These are phyloP conservation scores for Phalaenopsis hybrid DNA, from an alignment of 116 monocot genomes.

Conservation along the genomic window DNA sequence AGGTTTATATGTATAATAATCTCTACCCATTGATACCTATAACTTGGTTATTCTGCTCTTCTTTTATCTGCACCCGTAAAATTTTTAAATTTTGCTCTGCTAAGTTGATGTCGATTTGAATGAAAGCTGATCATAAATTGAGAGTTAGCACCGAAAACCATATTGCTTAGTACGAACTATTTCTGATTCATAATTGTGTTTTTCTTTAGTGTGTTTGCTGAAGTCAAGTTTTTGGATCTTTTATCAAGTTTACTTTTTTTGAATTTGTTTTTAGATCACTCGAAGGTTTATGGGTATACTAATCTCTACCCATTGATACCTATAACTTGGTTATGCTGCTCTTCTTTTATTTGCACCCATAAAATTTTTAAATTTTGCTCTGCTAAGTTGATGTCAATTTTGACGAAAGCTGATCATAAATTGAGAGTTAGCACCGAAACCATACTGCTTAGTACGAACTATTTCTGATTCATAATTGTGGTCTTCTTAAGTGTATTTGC, in stretches of 20 bases:
- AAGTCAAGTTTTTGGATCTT: background rate
- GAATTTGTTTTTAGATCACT: background rate
- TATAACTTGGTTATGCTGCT: background rate
- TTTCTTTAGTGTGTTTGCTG: background rate
- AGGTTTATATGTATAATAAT: background rate
- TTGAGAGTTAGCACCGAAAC: background rate
- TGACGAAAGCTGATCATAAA: background rate
- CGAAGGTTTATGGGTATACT: background rate
- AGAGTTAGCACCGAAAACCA: background rate
- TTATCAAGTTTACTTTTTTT: background rate
- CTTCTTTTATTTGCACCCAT: background rate
- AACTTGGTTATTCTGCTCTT: background rate
- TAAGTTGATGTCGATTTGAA: background rate
- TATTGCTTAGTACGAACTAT: background rate
- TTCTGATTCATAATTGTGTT: background rate
- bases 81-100: background rate
- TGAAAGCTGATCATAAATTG: background rate
- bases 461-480: slow-evolving; percentile 1
- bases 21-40: background rate
- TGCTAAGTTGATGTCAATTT: background rate
- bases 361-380: background rate
- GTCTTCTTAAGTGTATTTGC: background rate
- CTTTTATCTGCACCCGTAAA: background rate
- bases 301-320: background rate
- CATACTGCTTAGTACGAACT: background rate